These are phyloP conservation scores for Dictyostelium intermedium DNA, from an alignment of 78 protist species.

Conservation along the genomic window DNA sequence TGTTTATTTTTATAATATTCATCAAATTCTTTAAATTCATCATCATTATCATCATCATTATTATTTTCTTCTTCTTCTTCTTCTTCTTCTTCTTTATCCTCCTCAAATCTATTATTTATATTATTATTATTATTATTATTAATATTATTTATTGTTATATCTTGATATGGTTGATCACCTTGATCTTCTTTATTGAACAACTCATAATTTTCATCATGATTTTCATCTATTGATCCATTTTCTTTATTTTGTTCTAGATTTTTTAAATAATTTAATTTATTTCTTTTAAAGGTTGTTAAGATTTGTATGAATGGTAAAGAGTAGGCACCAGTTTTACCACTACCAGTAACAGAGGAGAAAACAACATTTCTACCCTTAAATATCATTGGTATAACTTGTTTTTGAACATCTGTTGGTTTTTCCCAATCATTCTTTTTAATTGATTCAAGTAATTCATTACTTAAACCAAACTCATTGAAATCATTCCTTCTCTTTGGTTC, in stretches of 20 bases:
- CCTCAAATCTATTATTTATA: neutral
- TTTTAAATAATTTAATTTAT: constrained; percentile 3
- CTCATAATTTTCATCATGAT: neutral
- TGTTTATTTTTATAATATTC: neutral
- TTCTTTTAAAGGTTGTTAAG: neutral
- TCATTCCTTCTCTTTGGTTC: neutral
- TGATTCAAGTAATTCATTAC: neutral
- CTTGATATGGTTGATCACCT: neutral
- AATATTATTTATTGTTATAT: neutral
- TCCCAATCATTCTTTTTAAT: constrained; percentile 36
- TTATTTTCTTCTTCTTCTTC: neutral
- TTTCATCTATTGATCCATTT: neutral
- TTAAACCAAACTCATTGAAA: neutral
- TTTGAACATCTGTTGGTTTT: constrained; percentile 53
- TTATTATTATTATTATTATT: neutral
- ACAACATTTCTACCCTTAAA: constrained; percentile 41
- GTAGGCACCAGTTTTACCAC: constrained; percentile 66
- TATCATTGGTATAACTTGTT: constrained; percentile 22
- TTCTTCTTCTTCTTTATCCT: neutral
- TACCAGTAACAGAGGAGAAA: constrained; percentile 48
- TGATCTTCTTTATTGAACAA: neutral
- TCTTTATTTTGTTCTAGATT: neutral
- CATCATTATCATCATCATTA: neutral
- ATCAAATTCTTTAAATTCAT: constrained; percentile 10
- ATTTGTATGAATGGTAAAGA: constrained; percentile 45